Percentiles rank a stretch among this genome's conserved stretches.
phyloP scores from a whole-genome alignment of 768 basidiomycete genomes.

The Boletus tylopilopsis region DNA sequence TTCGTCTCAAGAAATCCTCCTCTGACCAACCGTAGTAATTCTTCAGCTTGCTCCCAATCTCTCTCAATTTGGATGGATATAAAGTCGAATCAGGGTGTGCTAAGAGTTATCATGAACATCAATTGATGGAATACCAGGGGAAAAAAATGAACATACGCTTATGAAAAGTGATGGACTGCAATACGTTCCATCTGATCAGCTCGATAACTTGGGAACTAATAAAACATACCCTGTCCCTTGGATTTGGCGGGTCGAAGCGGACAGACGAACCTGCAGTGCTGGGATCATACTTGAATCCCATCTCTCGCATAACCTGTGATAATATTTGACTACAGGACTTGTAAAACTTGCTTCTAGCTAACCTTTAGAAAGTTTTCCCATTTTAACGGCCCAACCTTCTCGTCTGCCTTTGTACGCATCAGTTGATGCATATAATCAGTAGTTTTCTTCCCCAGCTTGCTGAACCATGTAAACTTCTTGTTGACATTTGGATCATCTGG shows the following conservation, averaged over 20 bases:
- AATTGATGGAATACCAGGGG: not conserved
- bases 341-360: slow-evolving; percentile 1
- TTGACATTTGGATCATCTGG: slow-evolving; percentile 18
- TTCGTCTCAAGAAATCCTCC: slow-evolving; percentile 36
- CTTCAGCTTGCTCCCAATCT: slow-evolving; percentile 57
- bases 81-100: slow-evolving; percentile 76
- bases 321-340: not conserved
- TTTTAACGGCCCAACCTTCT: slow-evolving; percentile 62
- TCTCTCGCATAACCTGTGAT: slow-evolving; percentile 65
- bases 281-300: slow-evolving; percentile 73
- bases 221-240: slow-evolving; percentile 39
- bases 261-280: slow-evolving; percentile 81
- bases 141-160: slow-evolving; percentile 46
- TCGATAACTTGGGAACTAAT: not conserved
- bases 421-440: slow-evolving; percentile 61
- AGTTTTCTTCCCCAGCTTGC: slow-evolving; percentile 56
- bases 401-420: slow-evolving; percentile 51
- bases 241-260: slow-evolving; percentile 71
- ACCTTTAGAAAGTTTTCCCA: slow-evolving; percentile 82
- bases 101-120: slow-evolving; percentile 24
- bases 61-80: slow-evolving; percentile 39
- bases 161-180: slow-evolving; percentile 70
- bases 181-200: not conserved
- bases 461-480: slow-evolving; percentile 53
- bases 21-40: slow-evolving; percentile 64